A percentile compares a stretch with the other conserved stretches of the same genome.
Evolutionary conservation across 2,329 filamentous ascomycete genomes (phyloP).

Genomic region (Talaromyces islandicus): DNA sequence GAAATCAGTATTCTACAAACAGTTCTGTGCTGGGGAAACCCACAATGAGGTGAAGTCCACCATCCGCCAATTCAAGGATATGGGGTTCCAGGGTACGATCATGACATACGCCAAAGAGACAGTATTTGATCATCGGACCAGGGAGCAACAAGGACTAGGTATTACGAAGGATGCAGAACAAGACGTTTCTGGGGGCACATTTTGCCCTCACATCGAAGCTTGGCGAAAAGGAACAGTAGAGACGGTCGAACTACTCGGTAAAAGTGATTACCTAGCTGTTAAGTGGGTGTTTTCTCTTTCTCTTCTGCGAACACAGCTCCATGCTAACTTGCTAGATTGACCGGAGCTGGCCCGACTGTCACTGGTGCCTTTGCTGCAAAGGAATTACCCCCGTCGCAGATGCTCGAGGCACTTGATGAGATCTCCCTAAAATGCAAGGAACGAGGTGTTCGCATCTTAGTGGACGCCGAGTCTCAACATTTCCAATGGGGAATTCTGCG

Average conservation of each 20-base stretch:
- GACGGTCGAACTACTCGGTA: neutral
- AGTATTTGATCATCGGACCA: constrained; percentile 47
- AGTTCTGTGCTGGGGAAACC: constrained; percentile 83
- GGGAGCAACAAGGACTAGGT: constrained; percentile 13
- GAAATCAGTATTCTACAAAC: constrained; percentile 61
- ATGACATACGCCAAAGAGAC: constrained; percentile 80
- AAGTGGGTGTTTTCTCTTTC: neutral
- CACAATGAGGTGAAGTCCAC: constrained; percentile 60
- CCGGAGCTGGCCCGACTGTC: neutral
- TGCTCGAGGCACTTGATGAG: neutral
- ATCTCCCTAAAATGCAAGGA: constrained; percentile 34
- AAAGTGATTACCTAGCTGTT: constrained; percentile 2
- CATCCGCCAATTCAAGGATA: constrained; percentile 58
- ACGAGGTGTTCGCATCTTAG: constrained; percentile 67
- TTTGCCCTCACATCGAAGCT: neutral
- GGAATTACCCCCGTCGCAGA: neutral
- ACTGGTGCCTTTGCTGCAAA: neutral
- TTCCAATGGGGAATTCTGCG: constrained; percentile 74
- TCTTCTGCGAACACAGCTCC: neutral
- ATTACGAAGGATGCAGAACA: neutral
- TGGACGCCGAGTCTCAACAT: constrained; percentile 78
- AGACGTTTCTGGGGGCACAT: neutral
- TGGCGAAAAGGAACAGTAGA: neutral
- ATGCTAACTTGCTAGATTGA: neutral
- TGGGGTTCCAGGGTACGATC: constrained; percentile 79